These are phyloP conservation scores for Andrographis paniculata DNA, from an alignment of 305 asterid genomes.

Conservation along the genomic window DNA sequence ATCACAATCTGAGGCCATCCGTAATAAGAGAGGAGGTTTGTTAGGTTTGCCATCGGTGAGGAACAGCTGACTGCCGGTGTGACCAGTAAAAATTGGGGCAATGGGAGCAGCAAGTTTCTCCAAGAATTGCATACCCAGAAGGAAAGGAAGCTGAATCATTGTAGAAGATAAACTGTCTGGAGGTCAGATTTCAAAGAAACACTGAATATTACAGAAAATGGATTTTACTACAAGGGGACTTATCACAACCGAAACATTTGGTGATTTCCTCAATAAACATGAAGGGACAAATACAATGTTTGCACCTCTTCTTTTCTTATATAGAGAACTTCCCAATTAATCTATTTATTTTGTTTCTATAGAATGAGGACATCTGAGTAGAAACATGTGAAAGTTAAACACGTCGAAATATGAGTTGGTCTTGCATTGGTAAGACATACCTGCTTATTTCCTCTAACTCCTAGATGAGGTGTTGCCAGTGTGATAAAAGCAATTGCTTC, in stretches of 20 bases:
- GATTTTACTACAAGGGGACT: background rate
- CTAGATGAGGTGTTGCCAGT: constrained; percentile 98
- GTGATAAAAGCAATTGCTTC: constrained; percentile 89
- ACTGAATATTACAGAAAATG: constrained; percentile 3
- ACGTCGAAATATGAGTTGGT: too few relatives aligned
- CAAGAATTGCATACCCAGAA: constrained; percentile 73
- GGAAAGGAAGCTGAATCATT: constrained; percentile 84
- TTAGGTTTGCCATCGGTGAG: constrained; percentile 79
- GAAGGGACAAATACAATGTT: background rate
- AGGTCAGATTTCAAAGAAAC: constrained; percentile 38
- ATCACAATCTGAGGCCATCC: constrained; percentile 81
- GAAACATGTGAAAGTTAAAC: too few relatives aligned
- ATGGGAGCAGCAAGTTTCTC: constrained; percentile 91
- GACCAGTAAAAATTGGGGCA: constrained; percentile 81
- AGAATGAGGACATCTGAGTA: too few relatives aligned
- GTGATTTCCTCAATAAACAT: background rate
- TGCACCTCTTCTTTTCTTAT: too few relatives aligned
- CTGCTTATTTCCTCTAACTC: constrained; percentile 97
- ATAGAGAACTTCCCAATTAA: too few relatives aligned
- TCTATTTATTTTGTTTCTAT: too few relatives aligned
- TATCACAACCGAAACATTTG: too few relatives aligned
- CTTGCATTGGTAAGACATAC: constrained; percentile 31
- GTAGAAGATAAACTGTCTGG: constrained; percentile 41
- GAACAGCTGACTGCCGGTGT: constrained; percentile 89
- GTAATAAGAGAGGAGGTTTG: constrained; percentile 77